A percentile compares a stretch with the other conserved stretches of the same genome.
Conservation (phyloP, 2,329 filamentous ascomycete genomes). For the Venturiaceae sp. region DNA sequence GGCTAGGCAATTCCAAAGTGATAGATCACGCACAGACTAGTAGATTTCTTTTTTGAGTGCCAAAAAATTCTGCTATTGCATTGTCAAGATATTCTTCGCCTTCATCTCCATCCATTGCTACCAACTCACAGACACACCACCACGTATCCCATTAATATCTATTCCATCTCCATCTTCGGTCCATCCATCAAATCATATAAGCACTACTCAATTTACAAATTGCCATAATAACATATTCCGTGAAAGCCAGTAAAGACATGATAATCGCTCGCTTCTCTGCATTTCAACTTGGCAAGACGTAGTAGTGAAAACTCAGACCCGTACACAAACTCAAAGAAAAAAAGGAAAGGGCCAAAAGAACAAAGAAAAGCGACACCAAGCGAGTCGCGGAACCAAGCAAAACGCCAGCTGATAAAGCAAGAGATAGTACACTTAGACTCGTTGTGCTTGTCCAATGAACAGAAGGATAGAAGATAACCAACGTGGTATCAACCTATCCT, state of each 20-base stretch:
- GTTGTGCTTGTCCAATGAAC: neutral
- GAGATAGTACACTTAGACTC: neutral
- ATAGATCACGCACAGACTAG: too few relatives aligned
- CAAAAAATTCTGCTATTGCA: neutral
- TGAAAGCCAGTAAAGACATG: neutral
- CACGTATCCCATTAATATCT: neutral
- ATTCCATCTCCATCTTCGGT: neutral
- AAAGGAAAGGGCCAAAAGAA: neutral
- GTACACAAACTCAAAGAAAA: too few relatives aligned
- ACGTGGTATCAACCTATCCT: neutral
- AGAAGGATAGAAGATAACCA: neutral
- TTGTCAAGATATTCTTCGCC: neutral
- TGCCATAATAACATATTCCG: neutral
- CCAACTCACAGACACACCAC: neutral
- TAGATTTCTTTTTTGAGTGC: too few relatives aligned
- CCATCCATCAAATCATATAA: neutral
- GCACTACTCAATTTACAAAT: neutral
- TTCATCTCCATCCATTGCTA: neutral
- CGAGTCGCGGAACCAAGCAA: neutral
- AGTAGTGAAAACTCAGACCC: too few relatives aligned
- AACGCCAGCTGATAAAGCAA: neutral
- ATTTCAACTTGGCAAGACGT: neutral
- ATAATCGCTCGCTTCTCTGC: neutral
- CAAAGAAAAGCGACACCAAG: neutral
- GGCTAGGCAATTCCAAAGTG: neutral